Percentiles rank a stretch among this genome's conserved stretches.
phyloP scores from a whole-genome alignment of 2,329 filamentous ascomycete genomes.

The Cordyceps pruinosa region DNA sequence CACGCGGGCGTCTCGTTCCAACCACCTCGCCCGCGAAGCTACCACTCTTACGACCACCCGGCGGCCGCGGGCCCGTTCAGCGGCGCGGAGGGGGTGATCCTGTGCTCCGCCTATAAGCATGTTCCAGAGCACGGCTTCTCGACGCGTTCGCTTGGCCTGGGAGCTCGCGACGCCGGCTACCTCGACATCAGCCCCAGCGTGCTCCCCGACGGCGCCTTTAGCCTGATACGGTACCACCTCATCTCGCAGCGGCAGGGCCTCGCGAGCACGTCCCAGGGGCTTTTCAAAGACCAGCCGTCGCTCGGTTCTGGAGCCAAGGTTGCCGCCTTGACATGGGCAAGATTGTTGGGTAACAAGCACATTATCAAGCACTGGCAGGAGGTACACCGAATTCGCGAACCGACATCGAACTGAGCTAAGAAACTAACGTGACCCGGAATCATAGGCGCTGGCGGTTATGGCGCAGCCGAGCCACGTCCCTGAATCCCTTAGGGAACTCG shows the following conservation, averaged over 20 bases:
- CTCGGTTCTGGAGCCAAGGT: conserved; percentile 56
- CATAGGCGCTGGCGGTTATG: conserved; percentile 83
- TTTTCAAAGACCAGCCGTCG: conserved; percentile 33
- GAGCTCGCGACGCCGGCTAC: conserved; percentile 78
- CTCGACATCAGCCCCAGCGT: conserved; percentile 80
- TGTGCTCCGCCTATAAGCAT: conserved; percentile 71
- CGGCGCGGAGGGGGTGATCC: conserved; percentile 64
- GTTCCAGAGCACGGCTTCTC: conserved; percentile 82
- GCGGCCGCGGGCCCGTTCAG: conserved; percentile 56
- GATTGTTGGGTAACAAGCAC: conserved; percentile 66
- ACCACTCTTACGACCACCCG: conserved; percentile 68
- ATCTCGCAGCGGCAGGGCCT: conserved; percentile 58
- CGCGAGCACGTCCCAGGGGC: conserved; percentile 29
- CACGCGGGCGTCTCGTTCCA: not conserved
- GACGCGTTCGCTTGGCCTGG: conserved; percentile 61
- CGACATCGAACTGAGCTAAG: too few species aligned
- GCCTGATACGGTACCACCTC: conserved; percentile 73
- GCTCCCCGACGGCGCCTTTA: conserved; percentile 72
- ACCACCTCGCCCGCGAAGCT: conserved; percentile 29
- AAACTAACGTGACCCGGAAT: not conserved
- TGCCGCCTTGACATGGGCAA: conserved; percentile 64
- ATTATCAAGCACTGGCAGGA: conserved; percentile 80
- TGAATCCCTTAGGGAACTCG: conserved; percentile 69
- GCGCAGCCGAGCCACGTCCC: conserved; percentile 74
- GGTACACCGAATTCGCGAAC: too few species aligned